phyloP scores from a whole-genome alignment of 768 basidiomycete genomes.

The Exidia glandulosa region DNA sequence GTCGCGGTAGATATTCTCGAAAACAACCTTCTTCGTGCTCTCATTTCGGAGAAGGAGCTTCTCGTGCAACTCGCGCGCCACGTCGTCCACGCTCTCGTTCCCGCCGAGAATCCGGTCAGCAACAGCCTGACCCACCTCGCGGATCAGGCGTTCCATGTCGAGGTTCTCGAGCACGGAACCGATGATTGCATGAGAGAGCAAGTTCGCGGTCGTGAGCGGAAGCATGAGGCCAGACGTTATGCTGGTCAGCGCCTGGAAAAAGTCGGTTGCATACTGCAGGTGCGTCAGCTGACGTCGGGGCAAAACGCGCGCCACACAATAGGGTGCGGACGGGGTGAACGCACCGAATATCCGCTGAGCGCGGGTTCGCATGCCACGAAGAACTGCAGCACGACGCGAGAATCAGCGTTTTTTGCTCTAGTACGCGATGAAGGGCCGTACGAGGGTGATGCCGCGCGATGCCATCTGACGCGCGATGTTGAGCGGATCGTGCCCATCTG shows the following conservation, averaged over 20 bases:
- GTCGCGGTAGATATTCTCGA: slow-evolving; percentile 93
- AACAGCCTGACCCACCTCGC: slow-evolving; percentile 89
- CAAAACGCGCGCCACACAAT: too few relatives aligned
- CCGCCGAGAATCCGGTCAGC: slow-evolving; percentile 86
- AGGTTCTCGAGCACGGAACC: slow-evolving; percentile 95
- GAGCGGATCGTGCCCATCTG: slow-evolving; percentile 87
- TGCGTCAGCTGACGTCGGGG: neutral
- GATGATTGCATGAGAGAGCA: slow-evolving; percentile 91
- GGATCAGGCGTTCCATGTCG: slow-evolving; percentile 94
- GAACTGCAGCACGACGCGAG: slow-evolving; percentile 62
- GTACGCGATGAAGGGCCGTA: slow-evolving; percentile 25
- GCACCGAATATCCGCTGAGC: slow-evolving; percentile 79
- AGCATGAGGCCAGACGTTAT: neutral
- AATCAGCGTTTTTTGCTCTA: neutral
- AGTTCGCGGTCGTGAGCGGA: slow-evolving; percentile 41
- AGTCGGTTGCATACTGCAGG: slow-evolving; percentile 23
- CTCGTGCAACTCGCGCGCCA: slow-evolving; percentile 91
- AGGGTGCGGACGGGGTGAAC: slow-evolving; percentile 15
- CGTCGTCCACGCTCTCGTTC: slow-evolving; percentile 95
- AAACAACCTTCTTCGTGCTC: slow-evolving; percentile 91
- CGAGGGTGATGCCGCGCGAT: slow-evolving; percentile 77
- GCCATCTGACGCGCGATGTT: slow-evolving; percentile 86
- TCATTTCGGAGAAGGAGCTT: slow-evolving; percentile 83
- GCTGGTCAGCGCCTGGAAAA: neutral
- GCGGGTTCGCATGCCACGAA: slow-evolving; percentile 99